Evolutionary conservation across 768 basidiomycete genomes (phyloP), one percentile per base, ranked within the genome.

Genomic region (Kwoniella dejecticola): DNA sequence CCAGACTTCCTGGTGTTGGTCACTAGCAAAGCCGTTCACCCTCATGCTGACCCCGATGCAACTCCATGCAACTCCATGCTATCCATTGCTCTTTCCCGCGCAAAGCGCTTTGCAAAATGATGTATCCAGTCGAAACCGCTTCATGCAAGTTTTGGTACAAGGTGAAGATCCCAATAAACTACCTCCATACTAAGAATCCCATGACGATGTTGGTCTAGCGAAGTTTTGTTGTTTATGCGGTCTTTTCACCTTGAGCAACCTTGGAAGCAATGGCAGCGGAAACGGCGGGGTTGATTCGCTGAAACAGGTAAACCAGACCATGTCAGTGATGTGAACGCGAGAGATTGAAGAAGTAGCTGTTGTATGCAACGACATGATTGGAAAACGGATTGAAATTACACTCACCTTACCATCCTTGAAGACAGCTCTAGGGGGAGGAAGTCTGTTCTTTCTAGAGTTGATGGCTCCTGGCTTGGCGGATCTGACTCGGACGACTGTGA

Each of bases 221-320:
- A 56, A 54, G 27, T 36, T 50, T 30, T 26, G 46, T 48, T 42
- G 30, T 41, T 57, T 57, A 64, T 40, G 65, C 62, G 52, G 66
- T 67, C 62, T 71, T 69, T 56, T 75, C 67, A 45, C 67, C 74
- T 33, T 69, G 69, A 52, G 74, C 73, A 52, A 73, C 68, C 71
- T 77, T 76, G 64, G 78, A 71, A 68, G 76, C 91, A 82, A 91
- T 89, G 23, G 93, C 93, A 63, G 92, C 93, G 46, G 87, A 89
- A 33, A 96, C 93, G 56, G 93, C 93, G 45, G 91, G 89, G 83
- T 95, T 95, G 80, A 94, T 88, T 84, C 92, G 91, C 86, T 96
- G 90, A 63, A 27, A 45, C 29, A 6, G 33, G 30, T 12, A 17
- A 11, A 31, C 12, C 4, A 27, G 8, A 47, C n/a, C 2, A 52